Conservation (phyloP, 192 early-diverging fungal genomes). For the Gamsiella multidivaricata region DNA sequence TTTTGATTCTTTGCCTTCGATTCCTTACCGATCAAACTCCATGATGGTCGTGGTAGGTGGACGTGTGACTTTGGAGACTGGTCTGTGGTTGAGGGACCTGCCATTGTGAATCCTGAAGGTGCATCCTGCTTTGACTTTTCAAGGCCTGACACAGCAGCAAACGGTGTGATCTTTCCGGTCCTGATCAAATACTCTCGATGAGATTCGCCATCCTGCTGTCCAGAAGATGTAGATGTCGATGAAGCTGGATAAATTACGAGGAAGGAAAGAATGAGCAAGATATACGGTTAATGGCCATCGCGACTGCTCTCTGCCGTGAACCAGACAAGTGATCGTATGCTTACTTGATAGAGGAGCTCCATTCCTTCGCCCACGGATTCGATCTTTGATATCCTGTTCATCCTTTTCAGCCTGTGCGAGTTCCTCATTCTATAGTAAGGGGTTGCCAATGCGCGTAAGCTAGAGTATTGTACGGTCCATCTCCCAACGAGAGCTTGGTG, state of each 20-base stretch:
- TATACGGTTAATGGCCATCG: too few relatives aligned
- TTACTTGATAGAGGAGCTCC: slow-evolving; percentile 22
- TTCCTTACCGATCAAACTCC: slow-evolving; percentile 42
- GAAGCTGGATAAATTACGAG: slow-evolving; percentile 19
- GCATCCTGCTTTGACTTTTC: slow-evolving; percentile 28
- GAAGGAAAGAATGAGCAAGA: neutral
- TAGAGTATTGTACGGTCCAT: neutral
- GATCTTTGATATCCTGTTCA: slow-evolving; percentile 58
- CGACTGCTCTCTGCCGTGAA: too few relatives aligned
- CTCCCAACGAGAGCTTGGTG: neutral
- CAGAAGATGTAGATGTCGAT: slow-evolving; percentile 12
- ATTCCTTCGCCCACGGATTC: slow-evolving; percentile 40
- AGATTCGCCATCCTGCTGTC: slow-evolving; percentile 56
- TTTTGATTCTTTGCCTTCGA: neutral
- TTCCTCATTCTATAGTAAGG: slow-evolving; percentile 27
- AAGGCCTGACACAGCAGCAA: slow-evolving; percentile 58
- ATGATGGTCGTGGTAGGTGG: slow-evolving; percentile 14
- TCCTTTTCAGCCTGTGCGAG: slow-evolving; percentile 46
- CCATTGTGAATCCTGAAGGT: neutral
- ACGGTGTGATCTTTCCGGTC: slow-evolving; percentile 76
- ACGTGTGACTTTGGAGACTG: slow-evolving; percentile 27
- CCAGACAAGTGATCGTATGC: too few relatives aligned
- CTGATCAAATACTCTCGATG: slow-evolving; percentile 74
- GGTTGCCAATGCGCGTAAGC: too few relatives aligned
- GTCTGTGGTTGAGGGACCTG: slow-evolving; percentile 5